Evolutionary conservation across 352 stramenopile genomes (phyloP).

Genomic region (Phytophthora sansomeana): DNA sequence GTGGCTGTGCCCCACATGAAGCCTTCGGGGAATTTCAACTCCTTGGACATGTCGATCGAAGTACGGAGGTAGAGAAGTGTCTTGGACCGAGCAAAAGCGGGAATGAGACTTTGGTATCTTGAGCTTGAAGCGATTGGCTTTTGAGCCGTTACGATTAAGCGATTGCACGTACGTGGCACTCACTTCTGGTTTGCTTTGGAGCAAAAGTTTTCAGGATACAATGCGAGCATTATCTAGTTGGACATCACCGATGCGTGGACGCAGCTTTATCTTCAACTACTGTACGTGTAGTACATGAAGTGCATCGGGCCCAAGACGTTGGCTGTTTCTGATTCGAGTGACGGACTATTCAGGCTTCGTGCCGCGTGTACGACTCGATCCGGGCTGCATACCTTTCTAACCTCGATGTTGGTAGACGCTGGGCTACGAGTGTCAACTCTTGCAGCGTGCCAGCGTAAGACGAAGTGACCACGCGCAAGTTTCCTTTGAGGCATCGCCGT

Average conservation of each 20-base stretch:
- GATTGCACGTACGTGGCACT: constrained; percentile 1
- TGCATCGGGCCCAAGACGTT: too few relatives aligned
- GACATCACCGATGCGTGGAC: constrained; percentile 6
- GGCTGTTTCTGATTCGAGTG: constrained; percentile 25
- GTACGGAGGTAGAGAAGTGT: constrained; percentile 1
- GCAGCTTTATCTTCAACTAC: not conserved
- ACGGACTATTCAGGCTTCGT: constrained; percentile 25
- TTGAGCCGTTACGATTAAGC: constrained; percentile 3
- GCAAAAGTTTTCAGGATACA: not conserved
- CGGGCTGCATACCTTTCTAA: constrained; percentile 58
- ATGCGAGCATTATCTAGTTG: not conserved
- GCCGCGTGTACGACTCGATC: constrained; percentile 56
- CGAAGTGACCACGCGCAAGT: constrained; percentile 40
- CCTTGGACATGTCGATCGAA: constrained; percentile 28
- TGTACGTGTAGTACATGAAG: not conserved
- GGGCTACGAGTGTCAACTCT: constrained; percentile 53
- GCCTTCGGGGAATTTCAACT: constrained; percentile 52
- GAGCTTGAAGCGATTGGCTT: constrained; percentile 17
- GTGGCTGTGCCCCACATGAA: constrained; percentile 92
- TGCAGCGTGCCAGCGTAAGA: constrained; percentile 34
- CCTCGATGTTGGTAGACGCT: constrained; percentile 41
- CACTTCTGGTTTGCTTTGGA: constrained; percentile 1
- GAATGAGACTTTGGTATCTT: constrained; percentile 20
- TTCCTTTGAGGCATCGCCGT: constrained; percentile 58
- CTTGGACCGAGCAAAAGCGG: constrained; percentile 17